Percentiles rank a stretch among this genome's conserved stretches.
These are phyloP conservation scores for Penicillium sp. DNA, from an alignment of 2,329 filamentous ascomycete genomes.

Conservation along the genomic window DNA sequence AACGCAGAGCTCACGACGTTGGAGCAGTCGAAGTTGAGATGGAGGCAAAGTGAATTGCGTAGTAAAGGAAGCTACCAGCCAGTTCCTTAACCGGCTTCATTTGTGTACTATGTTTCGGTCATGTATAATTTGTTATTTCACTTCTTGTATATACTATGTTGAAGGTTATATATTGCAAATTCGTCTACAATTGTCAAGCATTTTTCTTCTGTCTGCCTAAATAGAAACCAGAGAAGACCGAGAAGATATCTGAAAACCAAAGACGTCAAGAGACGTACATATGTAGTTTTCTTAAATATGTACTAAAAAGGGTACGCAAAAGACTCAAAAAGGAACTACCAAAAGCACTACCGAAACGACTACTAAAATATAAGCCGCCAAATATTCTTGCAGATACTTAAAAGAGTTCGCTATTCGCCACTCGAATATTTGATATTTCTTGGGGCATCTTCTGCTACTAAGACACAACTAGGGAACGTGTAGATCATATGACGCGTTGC, in stretches of 20 bases:
- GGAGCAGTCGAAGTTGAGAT: constrained; percentile 11
- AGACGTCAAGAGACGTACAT: too few species aligned
- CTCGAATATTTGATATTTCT: not conserved
- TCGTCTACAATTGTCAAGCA: too few species aligned
- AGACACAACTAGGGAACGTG: not conserved
- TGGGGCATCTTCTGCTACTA: not conserved
- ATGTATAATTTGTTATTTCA: not conserved
- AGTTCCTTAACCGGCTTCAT: not conserved
- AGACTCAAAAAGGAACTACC: too few species aligned
- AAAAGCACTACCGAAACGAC: too few species aligned
- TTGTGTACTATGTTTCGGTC: not conserved
- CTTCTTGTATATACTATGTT: not conserved
- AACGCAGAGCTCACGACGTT: constrained; percentile 10
- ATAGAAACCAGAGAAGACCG: too few species aligned
- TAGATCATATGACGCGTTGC: not conserved
- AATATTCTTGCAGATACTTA: too few species aligned
- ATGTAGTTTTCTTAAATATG: too few species aligned
- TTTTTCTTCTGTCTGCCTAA: too few species aligned
- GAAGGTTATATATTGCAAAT: not conserved
- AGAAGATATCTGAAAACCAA: too few species aligned
- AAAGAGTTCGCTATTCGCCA: not conserved
- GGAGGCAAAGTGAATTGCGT: constrained; percentile 16
- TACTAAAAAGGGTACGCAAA: too few species aligned
- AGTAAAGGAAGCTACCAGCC: constrained; percentile 13
- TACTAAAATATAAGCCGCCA: too few species aligned